Evolutionary conservation across 2,329 filamentous ascomycete genomes (phyloP), one percentile per base, ranked within the genome.

Genomic region (Paraphaeosphaeria sporulosa): DNA sequence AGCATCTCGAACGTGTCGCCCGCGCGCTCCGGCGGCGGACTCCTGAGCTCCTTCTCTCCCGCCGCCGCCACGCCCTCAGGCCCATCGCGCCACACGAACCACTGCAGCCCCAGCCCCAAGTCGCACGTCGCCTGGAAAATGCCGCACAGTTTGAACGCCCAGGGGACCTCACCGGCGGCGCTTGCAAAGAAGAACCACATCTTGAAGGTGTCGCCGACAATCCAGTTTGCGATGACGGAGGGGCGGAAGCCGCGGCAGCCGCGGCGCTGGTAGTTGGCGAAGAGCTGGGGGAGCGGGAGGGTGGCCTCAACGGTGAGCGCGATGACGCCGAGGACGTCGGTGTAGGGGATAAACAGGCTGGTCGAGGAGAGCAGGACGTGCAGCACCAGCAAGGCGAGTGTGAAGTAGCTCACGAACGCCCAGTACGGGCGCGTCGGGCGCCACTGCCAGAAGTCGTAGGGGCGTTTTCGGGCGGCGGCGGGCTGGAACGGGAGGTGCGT

Each of bases 401-500:
- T 85, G 63, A 93, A 84, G 79, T 90, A 92, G 44, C 87, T 79
- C 30, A 95, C 74, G 71, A 93, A 93, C 58, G 89, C 84, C 92
- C 92, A 96, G 80, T 94, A 94, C 80, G 90, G 90, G 69, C 88
- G 88, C 6, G 88, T 84, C 21, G 86, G 87, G 58, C 87, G 85
- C 92, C 92, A 94, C 77, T 92, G 90, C 92, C 92, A 94, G 76
- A 94, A 94, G 70, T 88, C 86, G 73, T 89, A 94, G 0, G 91
- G 91, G 25, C 91, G 82, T 62, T 81, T 82, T 2, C 27, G 46
- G 57, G 78, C 72, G 71, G 64, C 75, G 59, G 72, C 79, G 63
- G 83, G 85, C 1, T 85, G 82, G 74, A 94, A 93, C 13, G 91
- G 91, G 44, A 79, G 73, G 67, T 79, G 73, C 12, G 79, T 68